Evolutionary conservation across 176 grass and related monocot species (phyloP).

Genomic region (Bothriochloa decipiens): DNA sequence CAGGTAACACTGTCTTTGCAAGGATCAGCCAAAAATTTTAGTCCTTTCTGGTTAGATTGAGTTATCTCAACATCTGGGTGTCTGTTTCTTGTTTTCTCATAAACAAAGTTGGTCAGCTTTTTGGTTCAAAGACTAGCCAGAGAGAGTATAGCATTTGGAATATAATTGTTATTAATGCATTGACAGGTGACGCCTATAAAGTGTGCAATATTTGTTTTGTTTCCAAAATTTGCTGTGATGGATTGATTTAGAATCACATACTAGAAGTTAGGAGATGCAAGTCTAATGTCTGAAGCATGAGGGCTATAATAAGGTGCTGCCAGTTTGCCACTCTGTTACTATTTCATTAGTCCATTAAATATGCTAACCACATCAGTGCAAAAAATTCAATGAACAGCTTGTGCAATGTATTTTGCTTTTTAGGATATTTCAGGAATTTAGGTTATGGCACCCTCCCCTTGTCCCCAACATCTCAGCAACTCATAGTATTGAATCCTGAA

Average conservation of each 20-base stretch:
- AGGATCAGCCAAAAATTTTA: constrained; percentile 39
- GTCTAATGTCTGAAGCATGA: too few species aligned
- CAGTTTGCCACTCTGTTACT: too few species aligned
- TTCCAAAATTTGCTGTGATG: constrained; percentile 12
- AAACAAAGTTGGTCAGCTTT: neutral
- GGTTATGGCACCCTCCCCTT: too few species aligned
- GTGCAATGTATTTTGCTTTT: neutral
- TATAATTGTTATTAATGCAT: neutral
- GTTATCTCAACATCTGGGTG: constrained; percentile 3
- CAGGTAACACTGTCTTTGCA: constrained; percentile 53
- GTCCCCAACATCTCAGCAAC: too few species aligned
- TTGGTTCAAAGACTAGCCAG: constrained; percentile 4
- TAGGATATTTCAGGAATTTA: too few species aligned
- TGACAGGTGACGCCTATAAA: constrained; percentile 21
- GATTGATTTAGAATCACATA: neutral
- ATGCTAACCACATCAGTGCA: neutral
- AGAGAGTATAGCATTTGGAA: constrained; percentile 19
- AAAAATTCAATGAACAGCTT: neutral
- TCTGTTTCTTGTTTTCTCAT: constrained; percentile 24
- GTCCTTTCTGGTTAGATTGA: constrained; percentile 45
- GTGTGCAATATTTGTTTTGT: constrained; percentile 1
- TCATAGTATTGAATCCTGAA: too few species aligned
- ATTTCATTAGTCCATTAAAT: neutral
- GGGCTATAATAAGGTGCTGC: too few species aligned
- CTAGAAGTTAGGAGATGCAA: too few species aligned